A percentile compares a stretch with the other conserved stretches of the same genome.
Conservation (phyloP, 1,284 basidiomycete species). For the Uromyces viciae-fabae region DNA sequence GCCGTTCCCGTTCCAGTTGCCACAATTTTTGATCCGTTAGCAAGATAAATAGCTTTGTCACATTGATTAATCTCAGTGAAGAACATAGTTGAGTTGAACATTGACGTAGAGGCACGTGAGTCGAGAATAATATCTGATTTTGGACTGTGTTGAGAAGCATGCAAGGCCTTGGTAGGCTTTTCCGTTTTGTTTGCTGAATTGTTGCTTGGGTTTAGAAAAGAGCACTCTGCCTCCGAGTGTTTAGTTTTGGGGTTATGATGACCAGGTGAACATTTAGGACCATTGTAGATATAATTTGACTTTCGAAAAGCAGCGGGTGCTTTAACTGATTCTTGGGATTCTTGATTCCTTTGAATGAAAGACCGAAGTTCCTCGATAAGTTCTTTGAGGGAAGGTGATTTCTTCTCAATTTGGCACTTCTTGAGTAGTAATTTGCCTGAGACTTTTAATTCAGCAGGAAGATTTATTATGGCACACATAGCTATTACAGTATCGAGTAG, state of each 20-base stretch:
- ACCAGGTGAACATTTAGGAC: background rate
- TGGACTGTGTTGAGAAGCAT: background rate
- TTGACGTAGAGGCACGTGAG: background rate
- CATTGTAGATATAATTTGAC: background rate
- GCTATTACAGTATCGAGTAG: slow-evolving; percentile 4
- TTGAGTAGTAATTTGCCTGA: background rate
- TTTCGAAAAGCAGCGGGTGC: background rate
- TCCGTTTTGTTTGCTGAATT: background rate
- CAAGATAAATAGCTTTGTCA: background rate
- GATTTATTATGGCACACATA: background rate
- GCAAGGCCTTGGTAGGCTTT: background rate
- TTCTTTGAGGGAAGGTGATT: background rate
- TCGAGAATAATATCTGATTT: background rate
- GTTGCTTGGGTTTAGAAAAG: background rate
- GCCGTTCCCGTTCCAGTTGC: background rate
- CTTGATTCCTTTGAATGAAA: background rate
- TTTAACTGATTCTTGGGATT: background rate
- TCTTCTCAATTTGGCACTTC: slow-evolving; percentile 5
- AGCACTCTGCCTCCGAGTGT: background rate
- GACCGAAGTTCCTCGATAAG: background rate
- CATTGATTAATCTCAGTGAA: background rate
- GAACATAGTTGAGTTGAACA: too few relatives aligned
- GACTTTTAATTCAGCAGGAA: background rate
- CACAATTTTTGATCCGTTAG: background rate
- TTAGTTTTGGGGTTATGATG: background rate